Percentiles rank a stretch among this genome's conserved stretches.
phyloP scores from a whole-genome alignment of 2,329 filamentous ascomycete species.

The Phyllachora maydis region DNA sequence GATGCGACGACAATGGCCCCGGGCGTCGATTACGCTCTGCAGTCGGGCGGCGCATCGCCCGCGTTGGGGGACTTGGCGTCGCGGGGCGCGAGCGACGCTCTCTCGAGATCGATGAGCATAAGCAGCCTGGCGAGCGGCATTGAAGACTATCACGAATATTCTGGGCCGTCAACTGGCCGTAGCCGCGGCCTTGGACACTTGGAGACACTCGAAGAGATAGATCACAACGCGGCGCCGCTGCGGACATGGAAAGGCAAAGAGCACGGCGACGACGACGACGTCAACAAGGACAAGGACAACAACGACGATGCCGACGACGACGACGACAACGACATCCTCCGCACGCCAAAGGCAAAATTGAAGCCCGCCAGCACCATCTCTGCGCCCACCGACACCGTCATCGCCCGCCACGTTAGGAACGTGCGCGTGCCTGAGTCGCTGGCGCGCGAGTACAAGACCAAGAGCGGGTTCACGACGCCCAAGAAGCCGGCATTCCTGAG shows the following conservation, averaged over 20 bases:
- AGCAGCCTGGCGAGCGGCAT: conserved; percentile 72
- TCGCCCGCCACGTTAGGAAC: conserved; percentile 72
- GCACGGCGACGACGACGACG: too few species aligned
- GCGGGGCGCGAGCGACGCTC: conserved; percentile 27
- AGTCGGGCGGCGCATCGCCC: conserved; percentile 58
- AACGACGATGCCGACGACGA: too few species aligned
- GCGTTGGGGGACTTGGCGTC: conserved; percentile 25
- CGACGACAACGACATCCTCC: conserved; percentile 25
- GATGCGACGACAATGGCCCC: conserved; percentile 52
- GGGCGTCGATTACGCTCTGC: conserved; percentile 59
- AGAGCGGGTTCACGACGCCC: conserved; percentile 42
- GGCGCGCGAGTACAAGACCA: conserved; percentile 66
- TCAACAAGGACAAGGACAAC: too few species aligned
- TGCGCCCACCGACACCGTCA: conserved; percentile 68
- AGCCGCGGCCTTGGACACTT: conserved; percentile 23
- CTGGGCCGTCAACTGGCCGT: too few species aligned
- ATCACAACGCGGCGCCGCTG: conserved; percentile 19
- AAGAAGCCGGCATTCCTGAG: conserved; percentile 31
- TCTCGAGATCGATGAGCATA: conserved; percentile 65
- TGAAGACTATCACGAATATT: conserved; percentile 31
- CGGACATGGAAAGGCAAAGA: too few species aligned
- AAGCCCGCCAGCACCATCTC: conserved; percentile 22
- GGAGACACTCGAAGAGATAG: conserved; percentile 25
- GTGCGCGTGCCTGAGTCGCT: conserved; percentile 82
- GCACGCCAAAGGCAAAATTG: conserved; percentile 49